Percentiles rank a stretch among this genome's conserved stretches.
Conservation (phyloP, 148 eudicot genomes). For the Fagopyrum tataricum region DNA sequence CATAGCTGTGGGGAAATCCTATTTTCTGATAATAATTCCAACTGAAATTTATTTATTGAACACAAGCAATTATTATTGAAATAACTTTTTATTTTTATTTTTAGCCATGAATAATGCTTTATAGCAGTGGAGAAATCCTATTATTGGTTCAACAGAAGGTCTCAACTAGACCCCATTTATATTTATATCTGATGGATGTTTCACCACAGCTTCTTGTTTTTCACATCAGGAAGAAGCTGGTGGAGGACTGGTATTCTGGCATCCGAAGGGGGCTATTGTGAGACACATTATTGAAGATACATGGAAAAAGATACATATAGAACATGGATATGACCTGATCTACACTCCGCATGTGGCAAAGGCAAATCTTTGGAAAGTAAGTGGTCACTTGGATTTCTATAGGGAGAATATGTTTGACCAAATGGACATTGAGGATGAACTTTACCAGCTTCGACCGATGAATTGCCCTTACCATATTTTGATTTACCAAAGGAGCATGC, state of each 20-base stretch:
- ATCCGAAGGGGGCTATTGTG: slow-evolving; percentile 90
- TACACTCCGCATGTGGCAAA: slow-evolving; percentile 99
- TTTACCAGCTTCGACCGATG: slow-evolving; percentile 98
- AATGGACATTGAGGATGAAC: slow-evolving; percentile 92
- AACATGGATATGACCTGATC: slow-evolving; percentile 74
- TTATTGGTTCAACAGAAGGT: neutral
- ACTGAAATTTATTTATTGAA: neutral
- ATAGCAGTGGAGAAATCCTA: too few relatives aligned
- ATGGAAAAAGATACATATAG: slow-evolving; percentile 89
- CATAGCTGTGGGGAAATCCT: neutral
- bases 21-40: neutral
- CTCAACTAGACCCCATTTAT: neutral
- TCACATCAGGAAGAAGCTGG: slow-evolving; percentile 91
- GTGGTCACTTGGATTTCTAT: slow-evolving; percentile 98
- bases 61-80: neutral
- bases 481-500: slow-evolving; percentile 73
- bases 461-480: slow-evolving; percentile 98
- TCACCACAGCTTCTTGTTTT: neutral
- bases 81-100: neutral
- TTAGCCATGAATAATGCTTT: too few relatives aligned
- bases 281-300: slow-evolving; percentile 92
- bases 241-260: slow-evolving; percentile 99
- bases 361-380: slow-evolving; percentile 95
- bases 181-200: neutral
- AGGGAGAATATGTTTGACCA: slow-evolving; percentile 94